phyloP scores from a whole-genome alignment of 495 filamentous ascomycete species.

The Bacidia rubella region DNA sequence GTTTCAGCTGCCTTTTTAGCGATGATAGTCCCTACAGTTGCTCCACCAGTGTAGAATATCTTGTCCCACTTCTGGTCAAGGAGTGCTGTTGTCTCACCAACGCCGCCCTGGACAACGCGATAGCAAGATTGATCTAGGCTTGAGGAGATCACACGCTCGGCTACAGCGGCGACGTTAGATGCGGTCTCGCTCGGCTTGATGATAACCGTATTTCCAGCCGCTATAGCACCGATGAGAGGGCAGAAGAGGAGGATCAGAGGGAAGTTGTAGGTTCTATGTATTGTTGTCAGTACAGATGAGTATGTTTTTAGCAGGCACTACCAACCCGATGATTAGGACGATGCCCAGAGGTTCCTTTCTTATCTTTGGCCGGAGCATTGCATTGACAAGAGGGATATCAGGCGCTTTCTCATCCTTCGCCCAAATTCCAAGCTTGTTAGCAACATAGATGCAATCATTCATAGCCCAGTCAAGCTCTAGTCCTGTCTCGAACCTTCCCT shows the following conservation, averaged over 20 bases:
- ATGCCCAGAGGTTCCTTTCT: constrained; percentile 80
- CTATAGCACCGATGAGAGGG: constrained; percentile 79
- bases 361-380: constrained; percentile 57
- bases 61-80: constrained; percentile 90
- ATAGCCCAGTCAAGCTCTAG: constrained; percentile 57
- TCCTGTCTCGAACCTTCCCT: constrained; percentile 55
- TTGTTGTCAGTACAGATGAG: constrained; percentile 3
- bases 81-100: constrained; percentile 68
- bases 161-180: constrained; percentile 56
- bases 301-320: not conserved
- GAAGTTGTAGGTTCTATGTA: constrained; percentile 73
- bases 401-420: constrained; percentile 63
- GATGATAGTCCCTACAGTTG: constrained; percentile 69
- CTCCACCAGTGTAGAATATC: constrained; percentile 87
- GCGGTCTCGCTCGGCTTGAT: constrained; percentile 83
- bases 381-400: constrained; percentile 54
- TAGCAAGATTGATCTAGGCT: constrained; percentile 69
- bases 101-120: constrained; percentile 61
- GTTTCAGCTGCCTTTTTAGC: constrained; percentile 85
- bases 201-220: constrained; percentile 76
- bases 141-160: constrained; percentile 62
- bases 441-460: constrained; percentile 64
- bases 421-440: constrained; percentile 65
- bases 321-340: constrained; percentile 72
- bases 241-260: constrained; percentile 67